Evolutionary conservation across 176 grass and related monocot species (phyloP), one percentile per base, ranked within the genome.

Genomic region (Juncus effusus): DNA sequence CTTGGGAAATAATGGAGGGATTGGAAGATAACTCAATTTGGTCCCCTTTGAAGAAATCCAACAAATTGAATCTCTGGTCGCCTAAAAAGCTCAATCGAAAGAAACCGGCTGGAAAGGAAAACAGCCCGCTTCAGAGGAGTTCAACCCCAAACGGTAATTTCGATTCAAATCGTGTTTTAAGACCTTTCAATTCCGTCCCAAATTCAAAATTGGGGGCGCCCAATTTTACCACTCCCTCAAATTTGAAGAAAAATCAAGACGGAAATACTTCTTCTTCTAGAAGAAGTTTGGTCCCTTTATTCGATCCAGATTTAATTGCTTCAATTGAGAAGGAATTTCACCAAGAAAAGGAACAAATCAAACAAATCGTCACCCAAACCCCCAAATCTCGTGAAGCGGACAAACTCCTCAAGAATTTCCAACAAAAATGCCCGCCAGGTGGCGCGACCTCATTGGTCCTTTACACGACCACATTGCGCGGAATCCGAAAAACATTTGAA

Each of bases 1-100:
- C 85, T 38, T 88, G 88, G 83, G 85, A 99, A 79, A 80, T 99
- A 42, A 99, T 99, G 94, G 88, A 77, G 13, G 94, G 85, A 38
- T 86, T 99, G 15, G 83, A 86, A 64, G 88, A 89, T 41, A 78
- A 74, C 1, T 63, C 53, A 6, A 76, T 64, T 13, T 76, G 70
- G 49, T 93, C 88, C 42, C 88, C 94, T 38, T 56, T 75, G 15
- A 92, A 99, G 64, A 99, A 82, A 77, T 58, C 74, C 16, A 63
- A 70, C 56, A 86, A 75, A 72, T 35, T 73, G 7, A 76, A 81
- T 13, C 51, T 61, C 42, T 86, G 80, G 83, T 93, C 94, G 4
- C 88, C 94, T 0, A 89, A 76, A 13, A 89, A 78, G 52, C 63
- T 83, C 65, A 14, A 76, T 61, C 53, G 64, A 56, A 80, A 69